Percentiles rank a stretch among this genome's conserved stretches.
Evolutionary conservation across 2,329 filamentous ascomycete species (phyloP).

Genomic region (Penicillium sp.): DNA sequence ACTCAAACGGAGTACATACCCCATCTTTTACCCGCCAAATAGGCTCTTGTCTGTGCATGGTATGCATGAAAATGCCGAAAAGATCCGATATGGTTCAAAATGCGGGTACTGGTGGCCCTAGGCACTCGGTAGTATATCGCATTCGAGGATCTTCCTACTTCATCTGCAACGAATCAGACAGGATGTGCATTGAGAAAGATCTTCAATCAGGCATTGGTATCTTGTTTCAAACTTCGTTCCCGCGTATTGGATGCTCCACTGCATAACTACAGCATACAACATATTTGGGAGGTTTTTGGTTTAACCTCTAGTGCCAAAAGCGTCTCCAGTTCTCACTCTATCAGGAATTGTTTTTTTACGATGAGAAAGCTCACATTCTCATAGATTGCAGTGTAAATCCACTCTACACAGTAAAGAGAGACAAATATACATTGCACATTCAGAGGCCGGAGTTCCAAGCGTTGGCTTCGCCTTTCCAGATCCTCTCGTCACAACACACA

Average conservation of each 20-base stretch:
- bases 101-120: slow-evolving; percentile 2
- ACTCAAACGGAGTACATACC: not conserved
- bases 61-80: slow-evolving; percentile 2
- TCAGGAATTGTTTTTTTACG: not conserved
- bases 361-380: not conserved
- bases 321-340: not conserved
- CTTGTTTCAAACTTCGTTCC: not conserved
- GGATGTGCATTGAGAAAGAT: not conserved
- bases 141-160: slow-evolving; percentile 9
- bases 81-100: not conserved
- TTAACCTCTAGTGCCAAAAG: not conserved
- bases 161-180: not conserved
- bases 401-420: not conserved
- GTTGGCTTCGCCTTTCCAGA: not conserved
- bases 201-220: not conserved
- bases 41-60: not conserved
- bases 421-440: not conserved
- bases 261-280: not conserved
- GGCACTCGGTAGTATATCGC: slow-evolving; percentile 5
- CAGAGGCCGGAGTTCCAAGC: not conserved
- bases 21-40: not conserved
- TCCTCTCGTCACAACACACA: too few relatives aligned
- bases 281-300: not conserved
- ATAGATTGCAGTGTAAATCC: not conserved
- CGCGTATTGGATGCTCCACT: too few relatives aligned